Conservation (phyloP, 2,329 filamentous ascomycete genomes). For the Cercospora janseana region DNA sequence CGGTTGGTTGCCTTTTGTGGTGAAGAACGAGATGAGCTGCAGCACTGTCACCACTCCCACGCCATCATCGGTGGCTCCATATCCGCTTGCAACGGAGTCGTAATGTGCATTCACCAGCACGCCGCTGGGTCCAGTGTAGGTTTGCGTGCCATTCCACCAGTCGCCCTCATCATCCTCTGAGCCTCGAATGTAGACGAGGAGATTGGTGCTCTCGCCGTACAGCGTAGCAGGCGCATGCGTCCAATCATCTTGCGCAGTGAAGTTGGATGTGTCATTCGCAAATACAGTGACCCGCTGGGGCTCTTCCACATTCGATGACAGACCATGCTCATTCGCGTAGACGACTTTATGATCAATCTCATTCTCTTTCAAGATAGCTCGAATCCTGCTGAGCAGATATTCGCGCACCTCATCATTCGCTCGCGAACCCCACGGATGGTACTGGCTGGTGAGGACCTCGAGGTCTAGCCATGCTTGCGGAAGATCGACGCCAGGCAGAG, state of each 20-base stretch:
- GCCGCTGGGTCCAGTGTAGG: slow-evolving; percentile 57
- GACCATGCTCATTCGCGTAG: slow-evolving; percentile 39
- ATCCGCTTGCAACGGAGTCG: slow-evolving; percentile 88
- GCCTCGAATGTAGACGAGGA: slow-evolving; percentile 87
- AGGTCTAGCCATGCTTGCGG: slow-evolving; percentile 85
- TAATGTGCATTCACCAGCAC: slow-evolving; percentile 95
- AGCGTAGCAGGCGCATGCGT: slow-evolving; percentile 43
- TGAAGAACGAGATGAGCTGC: slow-evolving; percentile 85
- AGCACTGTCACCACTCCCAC: slow-evolving; percentile 83
- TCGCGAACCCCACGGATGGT: slow-evolving; percentile 65
- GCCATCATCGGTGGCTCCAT: slow-evolving; percentile 90
- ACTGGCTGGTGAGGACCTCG: slow-evolving; percentile 67
- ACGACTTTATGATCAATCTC: slow-evolving; percentile 44
- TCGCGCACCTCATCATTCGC: slow-evolving; percentile 76
- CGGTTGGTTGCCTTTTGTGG: slow-evolving; percentile 64
- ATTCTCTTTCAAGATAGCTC: slow-evolving; percentile 66
- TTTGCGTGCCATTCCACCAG: slow-evolving; percentile 62
- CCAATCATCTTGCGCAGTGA: slow-evolving; percentile 54
- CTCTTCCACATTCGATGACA: slow-evolving; percentile 19
- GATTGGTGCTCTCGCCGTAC: slow-evolving; percentile 91
- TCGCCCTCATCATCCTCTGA: slow-evolving; percentile 65
- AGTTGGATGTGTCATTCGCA: slow-evolving; percentile 75
- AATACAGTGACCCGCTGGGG: slow-evolving; percentile 59
- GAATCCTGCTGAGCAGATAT: slow-evolving; percentile 71
- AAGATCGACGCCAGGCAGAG: slow-evolving; percentile 70